Evolutionary conservation across 1,284 basidiomycete species (phyloP).

Genomic region (Baeospora myosura): DNA sequence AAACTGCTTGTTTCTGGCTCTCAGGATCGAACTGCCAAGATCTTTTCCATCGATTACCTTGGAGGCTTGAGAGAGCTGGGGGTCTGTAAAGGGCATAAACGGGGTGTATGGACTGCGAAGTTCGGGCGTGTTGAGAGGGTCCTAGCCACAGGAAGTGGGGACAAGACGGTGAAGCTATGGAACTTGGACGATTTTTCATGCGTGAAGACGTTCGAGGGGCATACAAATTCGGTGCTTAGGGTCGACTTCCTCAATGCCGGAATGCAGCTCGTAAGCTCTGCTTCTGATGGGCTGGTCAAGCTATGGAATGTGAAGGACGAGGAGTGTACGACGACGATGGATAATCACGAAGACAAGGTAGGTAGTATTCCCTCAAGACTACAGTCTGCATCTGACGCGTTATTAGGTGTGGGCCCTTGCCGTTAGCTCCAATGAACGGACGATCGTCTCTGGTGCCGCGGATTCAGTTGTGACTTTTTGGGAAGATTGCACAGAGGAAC

Average conservation of each 20-base stretch:
- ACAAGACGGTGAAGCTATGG: constrained; percentile 93
- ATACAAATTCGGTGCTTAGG: constrained; percentile 93
- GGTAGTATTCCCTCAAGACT: constrained; percentile 16
- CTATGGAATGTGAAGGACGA: constrained; percentile 91
- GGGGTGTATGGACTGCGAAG: constrained; percentile 92
- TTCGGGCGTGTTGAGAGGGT: constrained; percentile 83
- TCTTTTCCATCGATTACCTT: constrained; percentile 75
- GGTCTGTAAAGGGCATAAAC: constrained; percentile 91
- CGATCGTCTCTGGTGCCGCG: constrained; percentile 86
- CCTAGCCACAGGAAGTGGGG: constrained; percentile 89
- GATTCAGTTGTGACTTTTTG: constrained; percentile 93
- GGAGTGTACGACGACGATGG: constrained; percentile 81
- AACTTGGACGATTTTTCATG: constrained; percentile 86
- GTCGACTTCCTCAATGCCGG: constrained; percentile 85
- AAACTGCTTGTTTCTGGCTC: constrained; percentile 87
- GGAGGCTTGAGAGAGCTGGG: constrained; percentile 78
- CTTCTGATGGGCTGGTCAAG: constrained; percentile 92
- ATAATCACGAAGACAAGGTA: constrained; percentile 95
- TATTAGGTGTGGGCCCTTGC: constrained; percentile 87
- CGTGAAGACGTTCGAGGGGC: constrained; percentile 93
- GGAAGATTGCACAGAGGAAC: constrained; percentile 84
- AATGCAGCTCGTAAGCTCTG: constrained; percentile 82
- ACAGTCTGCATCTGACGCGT: constrained; percentile 6
- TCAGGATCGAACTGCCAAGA: constrained; percentile 91
- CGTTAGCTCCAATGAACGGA: constrained; percentile 69